phyloP scores from a whole-genome alignment of 1,139 yeast species.

The Yamadazyma atlantica region DNA sequence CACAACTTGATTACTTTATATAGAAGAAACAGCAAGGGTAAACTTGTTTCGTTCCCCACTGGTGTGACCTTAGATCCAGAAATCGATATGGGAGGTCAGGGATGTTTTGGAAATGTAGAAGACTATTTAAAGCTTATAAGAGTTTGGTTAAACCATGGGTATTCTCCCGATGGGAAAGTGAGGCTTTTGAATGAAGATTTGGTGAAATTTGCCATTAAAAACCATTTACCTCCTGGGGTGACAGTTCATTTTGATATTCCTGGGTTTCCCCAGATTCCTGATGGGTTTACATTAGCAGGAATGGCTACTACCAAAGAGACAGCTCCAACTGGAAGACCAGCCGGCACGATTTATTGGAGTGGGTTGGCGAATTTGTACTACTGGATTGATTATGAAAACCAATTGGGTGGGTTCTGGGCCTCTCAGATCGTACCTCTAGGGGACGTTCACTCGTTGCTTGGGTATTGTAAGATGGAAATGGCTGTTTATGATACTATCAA shows the following conservation, averaged over 20 bases:
- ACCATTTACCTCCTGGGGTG: conserved; percentile 33
- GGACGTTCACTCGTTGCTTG: conserved; percentile 12
- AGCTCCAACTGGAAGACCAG: conserved; percentile 41
- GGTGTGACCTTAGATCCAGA: conserved; percentile 26
- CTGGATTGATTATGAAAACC: conserved; percentile 46
- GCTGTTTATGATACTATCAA: conserved; percentile 13
- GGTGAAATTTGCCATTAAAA: conserved; percentile 30
- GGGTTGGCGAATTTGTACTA: conserved; percentile 47
- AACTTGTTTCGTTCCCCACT: conserved; percentile 15
- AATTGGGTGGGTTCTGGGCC: conserved; percentile 45
- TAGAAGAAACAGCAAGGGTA: conserved; percentile 19
- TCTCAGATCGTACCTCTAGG: conserved; percentile 15
- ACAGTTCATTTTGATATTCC: conserved; percentile 21
- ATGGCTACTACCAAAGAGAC: conserved; percentile 60
- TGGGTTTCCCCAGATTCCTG: conserved; percentile 48
- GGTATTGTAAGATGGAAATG: conserved; percentile 15
- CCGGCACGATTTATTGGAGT: conserved; percentile 42
- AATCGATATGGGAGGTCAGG: conserved; percentile 52
- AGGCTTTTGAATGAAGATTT: conserved; percentile 32
- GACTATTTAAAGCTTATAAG: conserved; percentile 47
- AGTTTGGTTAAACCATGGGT: conserved; percentile 47
- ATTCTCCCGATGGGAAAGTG: conserved; percentile 36
- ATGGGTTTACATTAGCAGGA: conserved; percentile 76
- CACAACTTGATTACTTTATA: conserved; percentile 28
- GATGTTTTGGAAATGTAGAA: conserved; percentile 41